Evolutionary conservation across 345 rosid genomes (phyloP), one percentile per base, ranked within the genome.

Genomic region (Eucalyptus pauciflora): DNA sequence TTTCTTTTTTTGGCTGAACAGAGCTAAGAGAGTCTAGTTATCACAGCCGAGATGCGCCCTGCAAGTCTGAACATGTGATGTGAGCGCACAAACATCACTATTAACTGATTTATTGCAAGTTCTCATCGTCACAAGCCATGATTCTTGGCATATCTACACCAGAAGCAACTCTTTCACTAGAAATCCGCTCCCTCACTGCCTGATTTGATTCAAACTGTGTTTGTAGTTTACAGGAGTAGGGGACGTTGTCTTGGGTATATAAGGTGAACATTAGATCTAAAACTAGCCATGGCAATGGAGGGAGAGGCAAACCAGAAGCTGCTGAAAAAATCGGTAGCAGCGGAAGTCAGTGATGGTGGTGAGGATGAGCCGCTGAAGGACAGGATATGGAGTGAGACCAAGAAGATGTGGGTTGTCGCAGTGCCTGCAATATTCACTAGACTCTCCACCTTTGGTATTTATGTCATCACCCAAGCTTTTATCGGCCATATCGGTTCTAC

Each of bases 371-470:
- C 29, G 25, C 89, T 94, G 20, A 91, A 43, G 80, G 91, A 93
- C 24, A 94, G 92, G 91, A 10, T 95, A 86, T 94, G 95, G 97
- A 54, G 1, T 1, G 99, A 97, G 89, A 87, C 67, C 7, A 97
- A 95, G 93, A 95, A 92, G 94, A 87, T 95, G 86, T 96, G 98
- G 99, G 54, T 88, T 22, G 94, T 97, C 3, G 98, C 97, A n/a
- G 97, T 90, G 5, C 99, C 98, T 27, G 98, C 98, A 13, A 95
- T 96, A 88, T 95, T 97, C 92, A 94, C 97, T 1, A 91, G 95
- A 86, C 91, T 95, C 86, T 95, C 98, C 7, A 94, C 96, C 22
- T 95, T 94, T 13, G 98, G 97, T 14, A 89, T 93, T 14, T 89
- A 88, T 49, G 88, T 96, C 5, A 89, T 96, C 88, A 96, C 90